Evolutionary conservation across 441 rosid species (phyloP), one percentile per base, ranked within the genome.

Genomic region (Lepidium campestre): DNA sequence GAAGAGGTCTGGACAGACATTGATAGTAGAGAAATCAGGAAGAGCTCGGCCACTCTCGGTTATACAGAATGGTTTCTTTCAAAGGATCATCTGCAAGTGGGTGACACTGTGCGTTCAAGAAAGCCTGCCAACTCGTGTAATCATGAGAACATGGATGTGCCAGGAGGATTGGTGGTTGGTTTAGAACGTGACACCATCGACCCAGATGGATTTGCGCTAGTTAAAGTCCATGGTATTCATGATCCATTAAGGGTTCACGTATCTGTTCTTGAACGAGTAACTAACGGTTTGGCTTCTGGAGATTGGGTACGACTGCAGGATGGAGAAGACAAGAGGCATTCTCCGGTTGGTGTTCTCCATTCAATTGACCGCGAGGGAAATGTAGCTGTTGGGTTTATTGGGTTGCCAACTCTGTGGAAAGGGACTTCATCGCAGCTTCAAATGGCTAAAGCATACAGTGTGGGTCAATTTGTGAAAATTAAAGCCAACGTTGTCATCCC

Each of bases 221-320:
- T 93, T 66, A 88, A 86, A 69, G 82, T 93, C 64, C 90, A 71
- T n/a, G 86, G 98, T 41, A 78, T 88, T 47, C 91, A 82, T 72
- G 88, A 87, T 66, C 96, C 95, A 0, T 59, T 90, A 65, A 83
- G 89, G 79, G 90, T 89, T 58, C 85, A 83, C 6, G 65, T 78
- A 45, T 82, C 90, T 11, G 79, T 81, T 12, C 77, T 93, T 45
- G 98, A 93, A 67, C 81, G 96, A 52, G 88, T 89, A 48, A 83
- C 84, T n/a, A 68, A 55, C n/a, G 97, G 94, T 63, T 78, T 93
- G 65, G 88, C 96, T 19, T 85, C 82, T 40, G 98, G 98, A 35
- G 93, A 93, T 71, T 93, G 97, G 97, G 91, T 90, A 14, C 85
- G 86, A 40, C 72, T 90, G 71, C 89, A 87, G 90, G 73, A 83